A percentile compares a stretch with the other conserved stretches of the same genome.
These are phyloP conservation scores for Annulohypoxylon truncatum DNA, from an alignment of 2,329 filamentous ascomycete genomes.

Conservation along the genomic window DNA sequence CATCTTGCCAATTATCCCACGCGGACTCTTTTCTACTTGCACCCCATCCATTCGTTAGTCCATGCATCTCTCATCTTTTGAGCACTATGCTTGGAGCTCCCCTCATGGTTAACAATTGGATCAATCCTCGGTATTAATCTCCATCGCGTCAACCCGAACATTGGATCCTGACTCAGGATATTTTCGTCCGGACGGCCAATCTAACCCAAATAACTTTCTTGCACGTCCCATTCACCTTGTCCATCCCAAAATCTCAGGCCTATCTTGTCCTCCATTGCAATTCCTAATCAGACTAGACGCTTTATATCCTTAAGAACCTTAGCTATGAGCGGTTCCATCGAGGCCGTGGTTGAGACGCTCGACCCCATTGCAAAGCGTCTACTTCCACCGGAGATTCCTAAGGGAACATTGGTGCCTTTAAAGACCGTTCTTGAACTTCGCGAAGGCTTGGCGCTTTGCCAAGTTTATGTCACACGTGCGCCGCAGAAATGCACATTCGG, in stretches of 20 bases:
- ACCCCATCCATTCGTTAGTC: not conserved
- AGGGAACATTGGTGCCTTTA: constrained; percentile 64
- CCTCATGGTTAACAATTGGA: constrained; percentile 30
- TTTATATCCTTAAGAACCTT: constrained; percentile 47
- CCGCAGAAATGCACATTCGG: constrained; percentile 78
- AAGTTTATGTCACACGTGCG: constrained; percentile 77
- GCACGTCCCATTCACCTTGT: not conserved
- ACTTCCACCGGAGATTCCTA: constrained; percentile 48
- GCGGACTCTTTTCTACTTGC: not conserved
- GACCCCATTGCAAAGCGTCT: constrained; percentile 52
- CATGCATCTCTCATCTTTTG: constrained; percentile 14
- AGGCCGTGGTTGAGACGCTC: constrained; percentile 53
- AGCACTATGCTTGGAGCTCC: constrained; percentile 30
- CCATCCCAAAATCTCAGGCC: not conserved
- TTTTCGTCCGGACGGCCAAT: not conserved
- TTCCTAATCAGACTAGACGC: constrained; percentile 41
- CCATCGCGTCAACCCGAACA: not conserved
- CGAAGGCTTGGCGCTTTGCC: constrained; percentile 67
- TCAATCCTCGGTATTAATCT: constrained; percentile 27
- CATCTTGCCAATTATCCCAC: not conserved
- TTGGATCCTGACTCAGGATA: not conserved
- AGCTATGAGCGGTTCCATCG: constrained; percentile 54
- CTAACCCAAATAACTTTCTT: not conserved
- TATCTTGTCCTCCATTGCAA: constrained; percentile 2
- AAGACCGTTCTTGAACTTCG: constrained; percentile 73